Evolutionary conservation across 768 basidiomycete genomes (phyloP).

Genomic region (Postia placenta): DNA sequence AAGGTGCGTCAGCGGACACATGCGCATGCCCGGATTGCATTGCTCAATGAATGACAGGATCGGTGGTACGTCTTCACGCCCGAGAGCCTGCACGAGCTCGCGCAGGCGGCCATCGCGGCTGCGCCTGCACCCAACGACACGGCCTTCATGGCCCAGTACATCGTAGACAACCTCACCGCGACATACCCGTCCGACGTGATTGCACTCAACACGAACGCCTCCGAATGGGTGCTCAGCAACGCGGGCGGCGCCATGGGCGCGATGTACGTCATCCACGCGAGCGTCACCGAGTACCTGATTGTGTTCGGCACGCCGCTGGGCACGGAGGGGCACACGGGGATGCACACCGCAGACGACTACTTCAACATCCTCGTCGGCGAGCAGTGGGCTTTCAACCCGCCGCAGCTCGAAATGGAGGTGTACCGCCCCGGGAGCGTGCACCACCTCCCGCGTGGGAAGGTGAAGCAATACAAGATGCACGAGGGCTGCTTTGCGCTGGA

Average conservation of each 20-base stretch:
- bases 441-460: constrained; percentile 71
- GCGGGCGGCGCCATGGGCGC: constrained; percentile 97
- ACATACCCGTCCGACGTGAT: constrained; percentile 59
- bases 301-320: constrained; percentile 95
- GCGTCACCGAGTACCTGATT: constrained; percentile 94
- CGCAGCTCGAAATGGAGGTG: constrained; percentile 76
- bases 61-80: constrained; percentile 88
- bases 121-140: constrained; percentile 51
- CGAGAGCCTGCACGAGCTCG: constrained; percentile 60
- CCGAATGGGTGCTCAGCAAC: constrained; percentile 95
- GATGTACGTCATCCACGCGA: constrained; percentile 97
- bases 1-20: constrained; percentile 44
- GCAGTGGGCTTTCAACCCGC: constrained; percentile 89
- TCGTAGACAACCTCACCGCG: constrained; percentile 71
- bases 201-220: constrained; percentile 47
- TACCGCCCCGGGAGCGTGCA: constrained; percentile 86
- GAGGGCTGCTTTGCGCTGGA: constrained; percentile 95
- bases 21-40: neutral
- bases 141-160: constrained; percentile 70
- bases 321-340: constrained; percentile 91
- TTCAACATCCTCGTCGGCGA: constrained; percentile 94
- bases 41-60: constrained; percentile 37
- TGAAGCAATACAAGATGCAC: constrained; percentile 98
- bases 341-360: constrained; percentile 97
- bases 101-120: constrained; percentile 63